Base-by-base conservation (phyloP, 2,329 filamentous ascomycete genomes). In the Clonostachys byssicola region DNA sequence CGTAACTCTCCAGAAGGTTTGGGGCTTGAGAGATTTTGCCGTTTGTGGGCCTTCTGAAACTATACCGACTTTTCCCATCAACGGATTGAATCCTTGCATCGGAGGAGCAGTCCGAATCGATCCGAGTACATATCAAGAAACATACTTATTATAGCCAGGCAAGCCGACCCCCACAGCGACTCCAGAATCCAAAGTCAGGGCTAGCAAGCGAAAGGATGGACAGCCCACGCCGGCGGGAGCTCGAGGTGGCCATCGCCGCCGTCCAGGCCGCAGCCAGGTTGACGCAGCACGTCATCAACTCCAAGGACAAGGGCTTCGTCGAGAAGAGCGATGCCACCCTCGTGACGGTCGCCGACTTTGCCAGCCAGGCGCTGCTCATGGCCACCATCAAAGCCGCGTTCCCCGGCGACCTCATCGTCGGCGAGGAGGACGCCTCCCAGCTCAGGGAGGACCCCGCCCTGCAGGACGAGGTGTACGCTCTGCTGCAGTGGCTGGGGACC, bases 281-380 rank as follows among this genome's bases (percentile, higher is more conserved):
- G 48, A 78, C 75, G 54, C 72, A 75, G 45, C 68, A 68, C 3
- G 70, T 79, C 40, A 64, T 80, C 41, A 60, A 67, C 1, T 59
- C 67, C 1, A 63, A 68, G 33, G 73, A 78, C 60, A 55, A 74
- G 55, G 74, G 73, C 47, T 66, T 69, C 20, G 60, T 80, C 20
- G 66, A 73, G 49, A 83, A 83, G 52, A 70, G 73, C 40, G 78
- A 81, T 56, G 62, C 79, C 35, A 78, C 73, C 47, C 78, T 77
- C 3, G 80, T 82, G 42, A 83, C 80, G 1, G 67, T 81, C 17
- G 80, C 74, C 57, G 79, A 83, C 59, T 81, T 82, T 52, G 78
- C 79, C 46, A 73, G 80, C 48, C 78, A 82, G 55, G 77, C 77
- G 1, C 65, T 82, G 6, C 67, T 82, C 39, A 74, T 74, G 6